These are phyloP conservation scores for Takashimella tepidaria DNA, from an alignment of 1,284 basidiomycete species.

Conservation along the genomic window DNA sequence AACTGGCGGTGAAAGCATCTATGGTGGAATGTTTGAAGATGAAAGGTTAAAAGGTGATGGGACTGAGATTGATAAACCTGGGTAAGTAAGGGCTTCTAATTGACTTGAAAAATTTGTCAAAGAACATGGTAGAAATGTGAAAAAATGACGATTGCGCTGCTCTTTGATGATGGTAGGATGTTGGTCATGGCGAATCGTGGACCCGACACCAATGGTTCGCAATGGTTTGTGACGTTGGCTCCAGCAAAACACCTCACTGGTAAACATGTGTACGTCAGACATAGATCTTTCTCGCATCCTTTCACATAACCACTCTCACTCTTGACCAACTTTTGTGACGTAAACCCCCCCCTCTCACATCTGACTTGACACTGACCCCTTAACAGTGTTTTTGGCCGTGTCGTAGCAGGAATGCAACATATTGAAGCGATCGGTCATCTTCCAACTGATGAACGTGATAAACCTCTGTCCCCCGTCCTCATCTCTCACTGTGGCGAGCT, in stretches of 20 bases:
- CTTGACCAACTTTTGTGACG: not conserved
- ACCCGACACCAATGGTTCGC: constrained; percentile 55
- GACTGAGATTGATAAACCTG: constrained; percentile 43
- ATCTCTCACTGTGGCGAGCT: constrained; percentile 80
- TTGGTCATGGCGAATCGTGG: constrained; percentile 62
- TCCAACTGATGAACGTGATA: constrained; percentile 49
- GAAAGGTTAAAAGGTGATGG: constrained; percentile 41
- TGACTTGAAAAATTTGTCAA: no score
- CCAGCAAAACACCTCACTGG: constrained; percentile 48
- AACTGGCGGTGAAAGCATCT: constrained; percentile 51
- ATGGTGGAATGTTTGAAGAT: constrained; percentile 45
- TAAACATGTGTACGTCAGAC: constrained; percentile 49
- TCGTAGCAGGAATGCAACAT: constrained; percentile 49
- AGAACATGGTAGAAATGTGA: not conserved
- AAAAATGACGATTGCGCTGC: not conserved
- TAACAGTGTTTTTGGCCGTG: constrained; percentile 48
- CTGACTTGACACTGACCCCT: not conserved
- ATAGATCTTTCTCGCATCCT: not conserved
- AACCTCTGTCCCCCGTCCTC: constrained; percentile 65
- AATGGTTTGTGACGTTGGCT: constrained; percentile 49
- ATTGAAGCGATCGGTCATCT: constrained; percentile 49
- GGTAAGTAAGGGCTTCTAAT: constrained; percentile 28
- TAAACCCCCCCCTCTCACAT: not conserved
- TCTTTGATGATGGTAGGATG: constrained; percentile 22
- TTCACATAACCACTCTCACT: not conserved